A percentile compares a stretch with the other conserved stretches of the same genome.
phyloP scores from a whole-genome alignment of 352 stramenopile species.

The Thalassiosira exigua region DNA sequence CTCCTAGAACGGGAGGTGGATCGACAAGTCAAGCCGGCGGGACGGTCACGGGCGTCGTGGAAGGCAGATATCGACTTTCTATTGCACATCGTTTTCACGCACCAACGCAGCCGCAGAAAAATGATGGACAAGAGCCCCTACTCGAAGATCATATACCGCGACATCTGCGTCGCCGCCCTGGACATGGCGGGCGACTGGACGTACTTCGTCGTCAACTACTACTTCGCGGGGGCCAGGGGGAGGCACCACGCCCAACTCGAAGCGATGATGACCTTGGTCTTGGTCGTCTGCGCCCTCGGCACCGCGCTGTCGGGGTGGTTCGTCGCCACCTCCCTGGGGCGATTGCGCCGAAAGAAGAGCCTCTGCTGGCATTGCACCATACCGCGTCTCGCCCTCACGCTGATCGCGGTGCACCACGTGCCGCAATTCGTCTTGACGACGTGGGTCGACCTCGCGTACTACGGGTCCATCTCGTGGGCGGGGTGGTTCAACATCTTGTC shows the following conservation, averaged over 20 bases:
- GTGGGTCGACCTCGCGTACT: constrained; percentile 40
- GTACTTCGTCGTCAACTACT: constrained; percentile 36
- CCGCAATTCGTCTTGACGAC: constrained; percentile 46
- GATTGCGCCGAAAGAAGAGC: constrained; percentile 17
- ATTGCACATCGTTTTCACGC: background rate
- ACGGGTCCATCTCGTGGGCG: constrained; percentile 11
- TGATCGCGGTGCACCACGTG: constrained; percentile 46
- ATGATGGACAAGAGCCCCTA: too few species aligned
- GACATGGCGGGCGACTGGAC: constrained; percentile 50
- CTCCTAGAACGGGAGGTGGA: background rate
- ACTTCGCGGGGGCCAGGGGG: constrained; percentile 36
- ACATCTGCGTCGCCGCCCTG: constrained; percentile 35
- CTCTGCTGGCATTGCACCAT: constrained; percentile 52
- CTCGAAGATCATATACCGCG: constrained; percentile 22
- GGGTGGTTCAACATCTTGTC: constrained; percentile 54
- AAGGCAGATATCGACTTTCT: background rate
- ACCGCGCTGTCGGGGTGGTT: constrained; percentile 34
- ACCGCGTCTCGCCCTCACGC: constrained; percentile 20
- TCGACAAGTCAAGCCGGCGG: too few species aligned
- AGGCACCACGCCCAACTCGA: background rate
- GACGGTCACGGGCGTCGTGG: background rate
- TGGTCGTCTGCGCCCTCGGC: constrained; percentile 35
- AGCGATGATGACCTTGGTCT: constrained; percentile 21
- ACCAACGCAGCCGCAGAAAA: background rate
- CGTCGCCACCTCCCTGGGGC: constrained; percentile 23